A percentile compares a stretch with the other conserved stretches of the same genome.
Conservation (phyloP, 1,284 basidiomycete genomes). For the Pascua sp. region DNA sequence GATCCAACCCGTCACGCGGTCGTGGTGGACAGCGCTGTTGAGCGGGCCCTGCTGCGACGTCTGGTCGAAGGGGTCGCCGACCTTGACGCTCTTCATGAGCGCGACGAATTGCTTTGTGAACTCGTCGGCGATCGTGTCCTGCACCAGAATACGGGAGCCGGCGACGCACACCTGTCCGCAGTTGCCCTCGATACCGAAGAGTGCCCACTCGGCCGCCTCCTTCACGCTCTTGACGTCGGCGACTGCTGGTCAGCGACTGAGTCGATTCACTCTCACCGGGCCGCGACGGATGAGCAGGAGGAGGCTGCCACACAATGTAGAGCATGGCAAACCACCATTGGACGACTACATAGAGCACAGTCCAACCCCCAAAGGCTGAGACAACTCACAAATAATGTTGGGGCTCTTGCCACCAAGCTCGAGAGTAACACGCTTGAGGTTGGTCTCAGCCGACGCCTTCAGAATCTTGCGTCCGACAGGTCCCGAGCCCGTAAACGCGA, state of each 20-base stretch:
- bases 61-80: constrained; percentile 71
- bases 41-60: constrained; percentile 72
- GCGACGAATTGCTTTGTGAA: constrained; percentile 65
- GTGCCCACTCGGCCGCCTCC: constrained; percentile 25
- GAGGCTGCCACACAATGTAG: background rate
- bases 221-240: constrained; percentile 19
- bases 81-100: constrained; percentile 62
- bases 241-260: constrained; percentile 9
- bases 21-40: constrained; percentile 78
- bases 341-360: too few relatives aligned
- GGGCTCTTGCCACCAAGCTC: constrained; percentile 52
- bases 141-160: constrained; percentile 65
- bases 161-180: constrained; percentile 18
- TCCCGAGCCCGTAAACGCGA: constrained; percentile 55
- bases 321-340: background rate
- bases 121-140: constrained; percentile 73
- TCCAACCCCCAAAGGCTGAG: background rate
- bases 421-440: constrained; percentile 63
- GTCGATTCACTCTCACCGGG: too few relatives aligned
- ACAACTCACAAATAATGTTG: constrained; percentile 19
- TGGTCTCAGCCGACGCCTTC: constrained; percentile 72
- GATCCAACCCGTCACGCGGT: constrained; percentile 85
- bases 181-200: constrained; percentile 19
- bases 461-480: constrained; percentile 79
- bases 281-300: background rate